phyloP scores from a whole-genome alignment of 352 stramenopile species.

The Pythium phragmitis region DNA sequence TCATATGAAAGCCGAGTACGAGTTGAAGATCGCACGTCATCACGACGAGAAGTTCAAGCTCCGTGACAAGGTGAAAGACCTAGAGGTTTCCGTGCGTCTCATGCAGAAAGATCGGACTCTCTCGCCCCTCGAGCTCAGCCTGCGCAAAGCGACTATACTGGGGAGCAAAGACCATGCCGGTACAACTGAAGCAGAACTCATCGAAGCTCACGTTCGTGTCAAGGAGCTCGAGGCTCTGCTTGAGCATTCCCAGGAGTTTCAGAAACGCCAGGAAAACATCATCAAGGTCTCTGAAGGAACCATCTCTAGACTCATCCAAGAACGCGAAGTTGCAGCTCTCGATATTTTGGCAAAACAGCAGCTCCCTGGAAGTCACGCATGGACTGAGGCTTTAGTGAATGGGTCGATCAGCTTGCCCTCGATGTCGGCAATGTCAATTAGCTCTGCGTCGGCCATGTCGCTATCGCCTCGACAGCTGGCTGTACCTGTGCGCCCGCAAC shows the following conservation, averaged over 20 bases:
- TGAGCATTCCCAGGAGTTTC: constrained; percentile 56
- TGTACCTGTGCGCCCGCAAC: neutral
- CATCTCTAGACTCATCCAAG: constrained; percentile 63
- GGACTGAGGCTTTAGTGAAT: constrained; percentile 1
- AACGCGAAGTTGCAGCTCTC: constrained; percentile 27
- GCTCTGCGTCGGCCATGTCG: neutral
- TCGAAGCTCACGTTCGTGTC: constrained; percentile 50
- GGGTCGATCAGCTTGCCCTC: neutral
- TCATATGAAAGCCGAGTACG: constrained; percentile 58
- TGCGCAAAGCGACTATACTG: constrained; percentile 61
- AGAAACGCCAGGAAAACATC: constrained; percentile 57
- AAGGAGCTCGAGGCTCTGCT: constrained; percentile 58
- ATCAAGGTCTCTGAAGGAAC: constrained; percentile 64
- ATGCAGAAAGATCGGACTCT: constrained; percentile 64
- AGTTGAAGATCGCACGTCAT: constrained; percentile 62
- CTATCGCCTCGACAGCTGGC: constrained; percentile 7
- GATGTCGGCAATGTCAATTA: neutral
- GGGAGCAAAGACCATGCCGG: constrained; percentile 41
- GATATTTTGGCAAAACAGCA: constrained; percentile 24
- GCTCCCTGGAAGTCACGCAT: neutral
- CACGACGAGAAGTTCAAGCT: constrained; percentile 77
- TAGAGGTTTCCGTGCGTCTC: constrained; percentile 61
- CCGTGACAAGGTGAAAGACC: constrained; percentile 68
- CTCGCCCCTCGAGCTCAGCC: constrained; percentile 59
- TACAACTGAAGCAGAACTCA: constrained; percentile 51